Base-by-base conservation (phyloP, 1,284 basidiomycete species). In the Naganishia sp. region DNA sequence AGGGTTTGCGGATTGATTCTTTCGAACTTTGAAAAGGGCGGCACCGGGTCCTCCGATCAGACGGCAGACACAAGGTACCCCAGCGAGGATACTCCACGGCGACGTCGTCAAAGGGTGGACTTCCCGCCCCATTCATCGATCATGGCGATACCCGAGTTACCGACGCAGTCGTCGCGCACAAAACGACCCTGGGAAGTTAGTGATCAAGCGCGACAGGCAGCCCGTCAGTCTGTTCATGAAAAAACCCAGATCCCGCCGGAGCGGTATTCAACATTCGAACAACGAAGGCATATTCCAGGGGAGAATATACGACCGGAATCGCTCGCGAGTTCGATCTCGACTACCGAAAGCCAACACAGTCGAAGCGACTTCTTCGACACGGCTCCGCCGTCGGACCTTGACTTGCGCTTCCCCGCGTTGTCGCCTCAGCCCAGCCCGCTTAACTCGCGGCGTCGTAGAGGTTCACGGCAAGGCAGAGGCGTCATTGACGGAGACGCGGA, bases 381-480 rank as follows among this genome's bases (percentile, higher is more conserved):
- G 9, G 59, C 59, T 18, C 59, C 48, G 13, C 59, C 59, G 23
- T 61, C 59, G 15, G 59, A 61, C 25, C 59, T 61, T 6, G 59
- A 61, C 43, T 18, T 39, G 10, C 59, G 59, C 9, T 61, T 61
- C 23, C 59, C 48, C 15, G 59, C 48, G 1, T 43, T 61, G 23
- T 61, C 59, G 25, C 59, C 59, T 42, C 59, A 61, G 21, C 59
- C 59, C 36, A 61, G 59, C 28, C 59, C 59, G 6, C 59, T 61
- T 2, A 61, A 52, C n/a, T 61, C 59, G 16, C 48, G 59, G 15
- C 48, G 59, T 13, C 59, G 23, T 9, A 3, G n/a, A 53, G 23
- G 9, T 5, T 6, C 33, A 21, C n/a, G 15, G 7, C 33, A 36
- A n/a, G 13, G 4, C 9, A 13, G 11, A 1, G n/a, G n/a, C 33